Conservation (phyloP, 176 grass and related monocot species). For the Otatea glauca region DNA sequence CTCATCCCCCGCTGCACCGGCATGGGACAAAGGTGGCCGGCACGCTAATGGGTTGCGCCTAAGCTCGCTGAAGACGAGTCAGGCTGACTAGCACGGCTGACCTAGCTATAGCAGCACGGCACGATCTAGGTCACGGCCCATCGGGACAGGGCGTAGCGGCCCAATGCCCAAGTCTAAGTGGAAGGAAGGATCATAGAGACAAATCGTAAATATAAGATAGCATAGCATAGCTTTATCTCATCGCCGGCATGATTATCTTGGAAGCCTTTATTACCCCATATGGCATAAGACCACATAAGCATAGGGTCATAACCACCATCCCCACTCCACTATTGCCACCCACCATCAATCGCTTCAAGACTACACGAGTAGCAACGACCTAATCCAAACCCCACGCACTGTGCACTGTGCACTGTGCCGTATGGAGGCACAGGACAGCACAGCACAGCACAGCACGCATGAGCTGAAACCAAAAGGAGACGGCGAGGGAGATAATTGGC, state of each 20-base stretch:
- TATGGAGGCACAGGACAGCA: neutral
- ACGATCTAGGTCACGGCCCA: no score
- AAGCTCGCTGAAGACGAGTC: no score
- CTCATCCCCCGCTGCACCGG: no score
- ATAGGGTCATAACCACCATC: neutral
- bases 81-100: no score
- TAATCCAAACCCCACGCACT: slow-evolving; percentile 5
- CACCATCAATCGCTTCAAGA: slow-evolving; percentile 25
- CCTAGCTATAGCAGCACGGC: no score
- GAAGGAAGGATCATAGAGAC: no score
- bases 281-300: neutral
- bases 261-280: slow-evolving; percentile 1
- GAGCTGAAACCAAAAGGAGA: neutral
- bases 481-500: neutral
- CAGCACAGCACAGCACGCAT: slow-evolving; percentile 20
- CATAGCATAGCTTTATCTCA: no score
- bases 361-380: neutral
- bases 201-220: no score
- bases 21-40: no score
- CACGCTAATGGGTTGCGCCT: no score
- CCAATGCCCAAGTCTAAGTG: no score
- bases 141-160: no score
- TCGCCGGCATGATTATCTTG: neutral
- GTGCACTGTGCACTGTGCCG: neutral
- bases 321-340: neutral